Conservation (phyloP, 495 filamentous ascomycete species). For the Neurospora intermedia region DNA sequence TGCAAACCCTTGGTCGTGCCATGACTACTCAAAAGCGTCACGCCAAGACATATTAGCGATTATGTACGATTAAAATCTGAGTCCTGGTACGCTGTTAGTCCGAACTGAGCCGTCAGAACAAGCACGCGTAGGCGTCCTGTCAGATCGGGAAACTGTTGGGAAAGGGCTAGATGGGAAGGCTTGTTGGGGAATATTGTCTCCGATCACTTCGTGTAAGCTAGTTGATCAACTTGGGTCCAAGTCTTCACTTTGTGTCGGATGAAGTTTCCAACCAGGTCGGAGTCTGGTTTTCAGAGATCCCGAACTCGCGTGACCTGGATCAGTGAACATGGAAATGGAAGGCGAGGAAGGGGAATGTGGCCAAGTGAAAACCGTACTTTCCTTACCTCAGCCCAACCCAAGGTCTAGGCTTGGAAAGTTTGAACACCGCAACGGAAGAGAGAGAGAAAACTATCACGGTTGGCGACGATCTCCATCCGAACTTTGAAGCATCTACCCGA, state of each 20-base stretch:
- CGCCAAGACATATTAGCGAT: not conserved
- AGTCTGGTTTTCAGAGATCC: not conserved
- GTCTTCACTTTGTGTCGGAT: not conserved
- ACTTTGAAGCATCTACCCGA: not conserved
- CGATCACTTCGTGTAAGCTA: not conserved
- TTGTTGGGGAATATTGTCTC: not conserved
- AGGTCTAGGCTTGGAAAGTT: not conserved
- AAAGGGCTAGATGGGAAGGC: not conserved
- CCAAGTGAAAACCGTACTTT: not conserved
- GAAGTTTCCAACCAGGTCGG: not conserved
- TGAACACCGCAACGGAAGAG: not conserved
- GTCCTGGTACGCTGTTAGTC: not conserved
- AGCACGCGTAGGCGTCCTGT: not conserved
- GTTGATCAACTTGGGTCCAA: not conserved
- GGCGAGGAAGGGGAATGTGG: not conserved
- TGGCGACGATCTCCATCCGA: not conserved
- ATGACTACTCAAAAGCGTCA: not conserved
- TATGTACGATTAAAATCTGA: not conserved
- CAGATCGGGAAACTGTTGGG: not conserved
- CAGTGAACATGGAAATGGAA: not conserved
- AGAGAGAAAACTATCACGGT: not conserved
- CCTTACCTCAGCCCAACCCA: not conserved
- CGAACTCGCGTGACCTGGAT: not conserved
- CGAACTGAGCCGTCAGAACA: not conserved
- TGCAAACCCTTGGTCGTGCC: not conserved